Evolutionary conservation across 345 rosid species (phyloP), one percentile per base, ranked within the genome.

Genomic region (Moricandia moricandioides): DNA sequence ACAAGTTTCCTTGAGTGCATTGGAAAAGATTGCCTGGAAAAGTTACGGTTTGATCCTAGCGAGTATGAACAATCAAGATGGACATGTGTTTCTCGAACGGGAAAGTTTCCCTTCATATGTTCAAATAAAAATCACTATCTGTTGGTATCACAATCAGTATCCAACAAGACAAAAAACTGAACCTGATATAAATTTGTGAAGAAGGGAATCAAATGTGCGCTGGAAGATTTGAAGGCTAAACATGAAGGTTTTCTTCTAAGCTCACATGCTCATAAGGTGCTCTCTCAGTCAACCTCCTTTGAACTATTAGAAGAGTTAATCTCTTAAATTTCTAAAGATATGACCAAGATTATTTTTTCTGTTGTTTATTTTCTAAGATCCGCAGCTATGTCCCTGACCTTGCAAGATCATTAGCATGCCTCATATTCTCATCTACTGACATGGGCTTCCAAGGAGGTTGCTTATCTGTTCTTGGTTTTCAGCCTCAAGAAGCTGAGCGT

Each of bases 321-420:
- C 71, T 49, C 67, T 70, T 57, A 11, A 56, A 55, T 1, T 55
- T 55, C 43, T 1, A 58, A 7, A 18, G 37, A 7, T 27, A 16
- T 71, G 49, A 65, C 58, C 29, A 71, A 12, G 24, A 4, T n/a
- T 65, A 12, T 37, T 51, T 30, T 17, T 47, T 7, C 37, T 24
- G 26, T 39, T 31, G 10, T 35, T 5, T 57, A 35, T 67, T 12
- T 72, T 54, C 27, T 59, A 83, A 95, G 98, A 87, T 86, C 76
- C 82, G 87, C 82, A 83, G 86, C 73, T 83, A 90, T 77, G 98
- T 88, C 45, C 96, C 99, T 74, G 96, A 85, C 81, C 94, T 95
- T 68, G 92, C 99, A 71, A 92, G 83, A 79, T 84, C 96, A 69
- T 78, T 89, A 45, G 84, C 96, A 34, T 90, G 94, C 68, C 88